Base-by-base conservation (phyloP, 1,284 basidiomycete species). In the Malassezia nana region DNA sequence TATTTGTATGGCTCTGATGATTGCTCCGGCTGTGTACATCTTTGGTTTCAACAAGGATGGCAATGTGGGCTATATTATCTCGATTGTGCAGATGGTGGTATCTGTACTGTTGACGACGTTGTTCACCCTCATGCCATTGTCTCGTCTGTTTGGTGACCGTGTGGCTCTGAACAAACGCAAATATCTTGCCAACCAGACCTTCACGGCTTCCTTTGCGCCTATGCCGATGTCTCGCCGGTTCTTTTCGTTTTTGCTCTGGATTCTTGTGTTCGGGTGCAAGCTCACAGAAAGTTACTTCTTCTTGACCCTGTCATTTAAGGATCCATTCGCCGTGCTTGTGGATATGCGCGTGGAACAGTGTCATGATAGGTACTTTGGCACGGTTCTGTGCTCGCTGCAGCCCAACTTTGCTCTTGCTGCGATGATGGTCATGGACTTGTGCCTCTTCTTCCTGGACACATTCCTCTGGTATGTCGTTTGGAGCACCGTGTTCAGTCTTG, bases 401-500 rank as follows among this genome's bases (percentile, higher is more conserved):
- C 68, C 71, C 10, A 65, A 65, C 2, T 74, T 74, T 48, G 65
- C 71, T n/a, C 57, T 74, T 8, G 58, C 63, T 22, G 63, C 69
- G 24, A 74, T 74, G 69, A 64, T 65, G 45, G 57, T 74, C 59
- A 74, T 74, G 71, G 71, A 74, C 50, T 58, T 72, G 51, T 62
- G 58, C 33, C 66, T 74, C 26, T 74, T 74, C 68, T 74, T 74
- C 66, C 59, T 74, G 31, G 71, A 74, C 62, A 74, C 71, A 3
- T 74, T 70, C 64, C 49, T 74, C 53, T 74, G 71, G 71, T 72
- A 74, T 60, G 71, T 74, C 57, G 72, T 74, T 30, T 74, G 71
- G 71, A 72, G 69, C 65, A 72, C 71, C 38, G 71, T 74, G 58
- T 74, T 74, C 62, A 65, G 61, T 49, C 66, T 74, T 46, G 71